Percentiles rank a stretch among this genome's conserved stretches.
These are phyloP conservation scores for Candida nemodendra DNA, from an alignment of 805 yeast species.

Conservation along the genomic window DNA sequence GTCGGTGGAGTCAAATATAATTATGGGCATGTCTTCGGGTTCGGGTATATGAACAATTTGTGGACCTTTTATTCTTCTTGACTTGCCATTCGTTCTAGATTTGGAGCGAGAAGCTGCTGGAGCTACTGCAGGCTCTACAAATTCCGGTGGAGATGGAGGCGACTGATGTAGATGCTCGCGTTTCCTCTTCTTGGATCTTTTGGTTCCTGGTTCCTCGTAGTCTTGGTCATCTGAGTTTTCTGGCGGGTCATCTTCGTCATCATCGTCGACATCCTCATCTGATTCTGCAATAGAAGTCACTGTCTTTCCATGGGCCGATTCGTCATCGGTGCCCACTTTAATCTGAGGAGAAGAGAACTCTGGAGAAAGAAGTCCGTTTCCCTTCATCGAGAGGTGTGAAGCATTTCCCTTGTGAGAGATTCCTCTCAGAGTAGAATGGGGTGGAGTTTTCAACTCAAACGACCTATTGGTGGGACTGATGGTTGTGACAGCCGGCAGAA, in stretches of 20 bases:
- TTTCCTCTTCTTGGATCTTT: slow-evolving; percentile 16
- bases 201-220: slow-evolving; percentile 14
- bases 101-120: slow-evolving; percentile 2
- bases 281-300: background rate
- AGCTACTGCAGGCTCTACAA: slow-evolving; percentile 11
- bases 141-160: slow-evolving; percentile 24
- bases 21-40: slow-evolving; percentile 40
- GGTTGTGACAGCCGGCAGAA: slow-evolving; percentile 26
- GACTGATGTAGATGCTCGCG: slow-evolving; percentile 10
- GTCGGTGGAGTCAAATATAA: slow-evolving; percentile 46
- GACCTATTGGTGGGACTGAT: slow-evolving; percentile 27
- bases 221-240: slow-evolving; percentile 10
- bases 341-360: slow-evolving; percentile 50
- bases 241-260: slow-evolving; percentile 14
- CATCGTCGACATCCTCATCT: slow-evolving; percentile 10
- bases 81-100: slow-evolving; percentile 6
- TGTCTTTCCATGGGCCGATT: background rate
- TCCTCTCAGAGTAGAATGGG: slow-evolving; percentile 27
- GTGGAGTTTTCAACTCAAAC: slow-evolving; percentile 31
- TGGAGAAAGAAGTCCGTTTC: slow-evolving; percentile 34
- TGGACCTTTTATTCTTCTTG: slow-evolving; percentile 28
- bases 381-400: slow-evolving; percentile 8
- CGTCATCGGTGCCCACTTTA: slow-evolving; percentile 12
- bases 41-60: slow-evolving; percentile 32
- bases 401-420: slow-evolving; percentile 8